phyloP scores from a whole-genome alignment of 2,329 filamentous ascomycete species.

The Penicillium sp. region DNA sequence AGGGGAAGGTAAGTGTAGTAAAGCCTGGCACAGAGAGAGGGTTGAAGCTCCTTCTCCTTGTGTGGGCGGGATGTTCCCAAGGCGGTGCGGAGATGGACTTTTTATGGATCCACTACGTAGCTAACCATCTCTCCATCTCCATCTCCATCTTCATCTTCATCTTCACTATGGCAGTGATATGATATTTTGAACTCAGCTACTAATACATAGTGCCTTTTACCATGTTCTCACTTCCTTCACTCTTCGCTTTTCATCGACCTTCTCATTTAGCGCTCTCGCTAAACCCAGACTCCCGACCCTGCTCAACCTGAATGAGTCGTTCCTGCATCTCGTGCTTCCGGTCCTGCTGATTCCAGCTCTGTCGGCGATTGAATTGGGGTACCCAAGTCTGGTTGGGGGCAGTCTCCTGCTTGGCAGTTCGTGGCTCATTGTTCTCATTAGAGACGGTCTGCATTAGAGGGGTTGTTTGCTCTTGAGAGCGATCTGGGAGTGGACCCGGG shows the following conservation, averaged over 20 bases:
- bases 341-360: conserved; percentile 46
- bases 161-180: not conserved
- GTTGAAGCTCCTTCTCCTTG: conserved; percentile 1
- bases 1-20: not conserved
- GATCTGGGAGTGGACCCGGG: conserved; percentile 7
- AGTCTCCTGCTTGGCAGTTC: not conserved
- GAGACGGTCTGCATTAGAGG: not conserved
- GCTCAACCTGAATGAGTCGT: conserved; percentile 27
- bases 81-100: conserved; percentile 24
- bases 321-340: conserved; percentile 55
- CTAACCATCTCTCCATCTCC: not conserved
- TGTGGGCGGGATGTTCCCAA: conserved; percentile 17
- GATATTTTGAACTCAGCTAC: not conserved
- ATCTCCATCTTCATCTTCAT: not conserved
- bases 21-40: not conserved
- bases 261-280: conserved; percentile 41
- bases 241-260: not conserved
- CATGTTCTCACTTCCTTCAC: not conserved
- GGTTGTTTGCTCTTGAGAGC: conserved; percentile 6
- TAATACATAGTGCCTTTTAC: conserved; percentile 1
- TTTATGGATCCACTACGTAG: conserved; percentile 1
- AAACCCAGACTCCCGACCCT: conserved; percentile 54
- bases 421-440: not conserved
- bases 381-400: conserved; percentile 25
- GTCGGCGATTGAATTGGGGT: conserved; percentile 28